Evolutionary conservation across 352 stramenopile genomes (phyloP).

Genomic region (Globisporangium viniferum): DNA sequence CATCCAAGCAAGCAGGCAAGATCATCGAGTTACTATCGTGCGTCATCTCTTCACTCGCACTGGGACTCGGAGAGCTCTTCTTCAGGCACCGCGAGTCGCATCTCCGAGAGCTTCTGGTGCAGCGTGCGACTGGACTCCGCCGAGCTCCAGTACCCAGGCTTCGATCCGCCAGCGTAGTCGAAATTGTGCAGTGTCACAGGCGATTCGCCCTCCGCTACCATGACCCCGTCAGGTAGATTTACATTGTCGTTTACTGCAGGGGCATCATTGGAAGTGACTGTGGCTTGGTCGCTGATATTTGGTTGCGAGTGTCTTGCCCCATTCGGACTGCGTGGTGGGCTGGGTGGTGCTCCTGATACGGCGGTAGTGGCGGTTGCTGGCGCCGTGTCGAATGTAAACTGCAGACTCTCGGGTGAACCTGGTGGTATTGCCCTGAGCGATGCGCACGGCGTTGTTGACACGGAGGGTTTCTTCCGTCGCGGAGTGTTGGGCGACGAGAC

Average conservation of each 20-base stretch:
- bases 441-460: not conserved
- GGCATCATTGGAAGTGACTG: not conserved
- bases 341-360: not conserved
- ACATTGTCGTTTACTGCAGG: not conserved
- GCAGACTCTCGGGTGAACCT: not conserved
- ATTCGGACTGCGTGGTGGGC: not conserved
- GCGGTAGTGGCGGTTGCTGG: not conserved
- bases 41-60: not conserved
- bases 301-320: not conserved
- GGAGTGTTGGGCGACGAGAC: constrained; percentile 19
- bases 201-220: not conserved
- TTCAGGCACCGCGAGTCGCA: constrained; percentile 15
- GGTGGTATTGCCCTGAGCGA: not conserved
- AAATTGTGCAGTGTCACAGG: constrained; percentile 10
- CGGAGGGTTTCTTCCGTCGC: constrained; percentile 1
- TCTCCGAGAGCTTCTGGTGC: constrained; percentile 19
- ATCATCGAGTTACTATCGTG: not conserved
- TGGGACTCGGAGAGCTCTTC: not conserved
- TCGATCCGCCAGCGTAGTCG: constrained; percentile 16
- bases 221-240: not conserved
- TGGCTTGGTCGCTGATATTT: not conserved
- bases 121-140: constrained; percentile 22
- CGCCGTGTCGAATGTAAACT: not conserved
- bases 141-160: constrained; percentile 20
- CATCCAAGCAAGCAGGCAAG: not conserved